Base-by-base conservation (phyloP, 1,284 basidiomycete genomes). In the Cystobasidiaceae sp. region DNA sequence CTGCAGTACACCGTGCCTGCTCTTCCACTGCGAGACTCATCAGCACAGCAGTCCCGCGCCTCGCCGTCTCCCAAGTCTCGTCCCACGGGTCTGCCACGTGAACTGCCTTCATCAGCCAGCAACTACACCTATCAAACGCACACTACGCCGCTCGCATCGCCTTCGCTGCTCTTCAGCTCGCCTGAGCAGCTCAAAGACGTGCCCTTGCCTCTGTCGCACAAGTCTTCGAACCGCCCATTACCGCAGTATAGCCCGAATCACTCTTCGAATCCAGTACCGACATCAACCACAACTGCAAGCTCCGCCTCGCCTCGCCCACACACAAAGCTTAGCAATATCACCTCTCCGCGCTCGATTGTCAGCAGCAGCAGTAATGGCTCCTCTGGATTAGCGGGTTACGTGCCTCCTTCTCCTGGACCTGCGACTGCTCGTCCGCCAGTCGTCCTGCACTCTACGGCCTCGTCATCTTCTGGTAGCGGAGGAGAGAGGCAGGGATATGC, bases 151-250 rank as follows among this genome's bases (percentile, higher is more conserved):
- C 54, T 41, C 25, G 37, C 45, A 9, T 41, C 54, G 9, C 19
- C 21, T 9, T 56, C 54, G 19, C 54, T 56, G 11, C 54, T 56
- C 41, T 56, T 56, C 54, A 56, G 39, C 28, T 41, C 37, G 3
- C 32, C 54, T 43, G n/a, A n/a, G n/a, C n/a, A n/a, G n/a, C n/a
- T n/a, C n/a, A n/a, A n/a, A n/a, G n/a, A n/a, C n/a, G n/a, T n/a
- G n/a, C n/a, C n/a, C n/a, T 44, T 21, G 28, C 17, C 27, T 5
- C 48, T n/a, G 19, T 50, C 48, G n/a, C 34, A 50, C 48, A 30
- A 7, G 17, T 30, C 13, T 52, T 17, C n/a, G 15, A 41, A 56
- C 21, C 23, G 23, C 15, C 37, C 8, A 56, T 30, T 41, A 56
- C n/a, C n/a, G 37, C 54, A 55, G 39, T 39, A 56, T 13, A n/a